These are phyloP conservation scores for Xylaria sp. DNA, from an alignment of 2,329 filamentous ascomycete species.

Conservation along the genomic window DNA sequence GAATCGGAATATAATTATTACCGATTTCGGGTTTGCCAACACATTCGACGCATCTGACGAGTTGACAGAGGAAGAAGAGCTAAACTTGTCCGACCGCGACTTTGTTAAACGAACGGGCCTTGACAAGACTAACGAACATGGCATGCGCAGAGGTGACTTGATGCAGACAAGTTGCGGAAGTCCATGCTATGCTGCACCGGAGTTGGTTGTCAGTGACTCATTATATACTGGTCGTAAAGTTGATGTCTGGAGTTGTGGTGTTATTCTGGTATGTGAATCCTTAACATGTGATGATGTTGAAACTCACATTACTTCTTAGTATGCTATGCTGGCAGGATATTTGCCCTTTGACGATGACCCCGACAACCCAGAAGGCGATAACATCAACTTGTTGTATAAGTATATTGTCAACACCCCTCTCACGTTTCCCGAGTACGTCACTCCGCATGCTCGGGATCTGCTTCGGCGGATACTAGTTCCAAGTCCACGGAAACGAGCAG, in stretches of 20 bases:
- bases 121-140: conserved; percentile 79
- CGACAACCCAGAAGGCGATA: conserved; percentile 97
- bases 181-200: conserved; percentile 96
- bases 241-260: conserved; percentile 98
- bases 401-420: conserved; percentile 98
- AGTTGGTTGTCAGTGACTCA: conserved; percentile 96
- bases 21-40: conserved; percentile 98
- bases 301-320: conserved; percentile 64
- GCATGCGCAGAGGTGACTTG: conserved; percentile 85
- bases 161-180: conserved; percentile 99
- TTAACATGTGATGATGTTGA: conserved; percentile 34
- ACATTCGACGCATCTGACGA: conserved; percentile 93
- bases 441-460: conserved; percentile 92
- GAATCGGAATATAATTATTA: conserved; percentile 99
- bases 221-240: conserved; percentile 97
- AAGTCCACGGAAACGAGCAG: conserved; percentile 91
- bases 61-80: conserved; percentile 88
- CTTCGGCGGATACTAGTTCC: conserved; percentile 93
- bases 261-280: conserved; percentile 81
- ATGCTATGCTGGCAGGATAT: conserved; percentile 98
- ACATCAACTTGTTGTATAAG: conserved; percentile 98
- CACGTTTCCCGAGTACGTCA: conserved; percentile 98
- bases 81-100: conserved; percentile 85
- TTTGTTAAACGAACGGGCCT: conserved; percentile 88
- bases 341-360: conserved; percentile 98